Evolutionary conservation across 495 filamentous ascomycete species (phyloP).

Genomic region (Hamigera avellanea): DNA sequence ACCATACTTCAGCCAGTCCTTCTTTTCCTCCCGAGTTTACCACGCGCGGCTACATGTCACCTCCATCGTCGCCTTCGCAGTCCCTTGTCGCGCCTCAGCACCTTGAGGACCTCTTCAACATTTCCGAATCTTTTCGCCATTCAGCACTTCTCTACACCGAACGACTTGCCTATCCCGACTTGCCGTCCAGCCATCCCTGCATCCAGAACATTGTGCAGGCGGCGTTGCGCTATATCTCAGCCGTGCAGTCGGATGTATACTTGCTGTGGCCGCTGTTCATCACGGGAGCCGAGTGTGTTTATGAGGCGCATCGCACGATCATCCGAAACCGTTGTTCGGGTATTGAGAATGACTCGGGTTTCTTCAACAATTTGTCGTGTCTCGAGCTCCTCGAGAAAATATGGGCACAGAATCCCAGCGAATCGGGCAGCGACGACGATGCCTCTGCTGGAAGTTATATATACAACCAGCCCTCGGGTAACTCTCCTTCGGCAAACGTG

Average conservation of each 20-base stretch:
- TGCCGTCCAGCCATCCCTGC: constrained; percentile 63
- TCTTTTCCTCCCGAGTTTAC: constrained; percentile 19
- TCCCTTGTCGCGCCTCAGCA: constrained; percentile 25
- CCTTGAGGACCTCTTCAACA: constrained; percentile 46
- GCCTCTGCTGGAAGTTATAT: too few species aligned
- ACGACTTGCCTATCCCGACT: constrained; percentile 67
- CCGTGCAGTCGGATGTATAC: constrained; percentile 75
- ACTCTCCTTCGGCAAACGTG: constrained; percentile 2
- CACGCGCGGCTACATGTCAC: constrained; percentile 23
- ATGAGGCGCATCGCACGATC: constrained; percentile 63
- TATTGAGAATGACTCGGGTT: constrained; percentile 78
- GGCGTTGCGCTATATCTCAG: constrained; percentile 69
- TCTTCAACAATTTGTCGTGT: constrained; percentile 83
- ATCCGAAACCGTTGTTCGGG: constrained; percentile 72
- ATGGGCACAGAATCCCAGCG: constrained; percentile 38
- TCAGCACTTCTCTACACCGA: constrained; percentile 85
- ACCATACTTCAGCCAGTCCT: constrained; percentile 8
- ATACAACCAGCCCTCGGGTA: not conserved
- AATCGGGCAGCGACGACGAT: too few species aligned
- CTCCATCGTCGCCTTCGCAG: constrained; percentile 15
- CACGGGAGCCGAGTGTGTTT: constrained; percentile 80
- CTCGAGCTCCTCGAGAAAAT: constrained; percentile 77
- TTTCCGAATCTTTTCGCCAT: constrained; percentile 82
- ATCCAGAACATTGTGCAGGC: constrained; percentile 75
- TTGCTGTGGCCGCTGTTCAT: constrained; percentile 93